Evolutionary conservation across 2,329 filamentous ascomycete species (phyloP).

Genomic region (Trichoderma koningiopsis): DNA sequence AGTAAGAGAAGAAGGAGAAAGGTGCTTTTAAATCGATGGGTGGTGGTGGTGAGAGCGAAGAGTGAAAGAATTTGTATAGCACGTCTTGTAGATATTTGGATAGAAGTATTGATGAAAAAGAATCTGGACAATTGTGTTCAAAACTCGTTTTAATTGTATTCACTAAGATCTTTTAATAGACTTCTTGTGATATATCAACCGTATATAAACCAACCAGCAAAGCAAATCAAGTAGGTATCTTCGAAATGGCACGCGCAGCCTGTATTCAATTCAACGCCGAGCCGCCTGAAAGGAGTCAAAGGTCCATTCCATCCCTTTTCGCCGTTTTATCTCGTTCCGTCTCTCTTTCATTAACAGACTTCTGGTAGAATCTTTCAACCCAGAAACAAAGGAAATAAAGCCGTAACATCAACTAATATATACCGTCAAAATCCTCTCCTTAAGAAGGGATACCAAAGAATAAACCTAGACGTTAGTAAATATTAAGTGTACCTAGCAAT

Average conservation of each 20-base stretch:
- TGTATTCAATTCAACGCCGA: constrained; percentile 29
- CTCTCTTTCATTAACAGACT: neutral
- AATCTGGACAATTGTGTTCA: neutral
- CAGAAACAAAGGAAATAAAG: neutral
- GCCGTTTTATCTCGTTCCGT: neutral
- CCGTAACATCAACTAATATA: neutral
- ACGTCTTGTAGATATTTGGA: neutral
- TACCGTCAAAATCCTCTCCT: neutral
- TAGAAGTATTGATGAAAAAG: neutral
- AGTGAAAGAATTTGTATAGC: neutral
- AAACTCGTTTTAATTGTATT: neutral
- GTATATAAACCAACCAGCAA: neutral
- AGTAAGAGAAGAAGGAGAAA: neutral
- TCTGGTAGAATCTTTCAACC: neutral
- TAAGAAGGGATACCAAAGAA: neutral
- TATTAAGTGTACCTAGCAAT: neutral
- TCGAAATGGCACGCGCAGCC: constrained; percentile 29
- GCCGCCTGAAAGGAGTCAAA: constrained; percentile 18
- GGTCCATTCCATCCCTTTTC: neutral
- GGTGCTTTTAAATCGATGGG: neutral
- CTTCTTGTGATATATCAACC: neutral
- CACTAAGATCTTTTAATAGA: neutral
- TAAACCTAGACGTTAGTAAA: neutral
- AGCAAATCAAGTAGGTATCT: constrained; percentile 35
- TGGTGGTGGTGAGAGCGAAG: neutral